Evolutionary conservation across 202 grass and related monocot genomes (phyloP).

Genomic region (Saccharum hybrid): DNA sequence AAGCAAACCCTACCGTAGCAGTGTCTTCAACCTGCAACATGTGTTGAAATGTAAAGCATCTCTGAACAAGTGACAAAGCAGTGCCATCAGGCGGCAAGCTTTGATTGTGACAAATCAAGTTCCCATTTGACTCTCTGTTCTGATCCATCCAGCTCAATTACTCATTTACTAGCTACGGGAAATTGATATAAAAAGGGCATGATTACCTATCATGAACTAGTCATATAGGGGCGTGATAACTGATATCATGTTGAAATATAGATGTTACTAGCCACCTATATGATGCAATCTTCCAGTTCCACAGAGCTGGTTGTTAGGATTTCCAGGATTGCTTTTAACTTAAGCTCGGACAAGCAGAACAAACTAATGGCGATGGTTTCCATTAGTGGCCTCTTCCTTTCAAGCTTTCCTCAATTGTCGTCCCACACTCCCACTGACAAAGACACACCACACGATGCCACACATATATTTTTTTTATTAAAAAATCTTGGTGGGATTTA

Average conservation of each 20-base stretch:
- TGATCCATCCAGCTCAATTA: background rate
- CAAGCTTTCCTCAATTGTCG: slow-evolving; percentile 40
- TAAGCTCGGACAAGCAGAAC: slow-evolving; percentile 62
- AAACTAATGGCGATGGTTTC: slow-evolving; percentile 54
- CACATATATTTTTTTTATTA: background rate
- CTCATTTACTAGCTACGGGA: background rate
- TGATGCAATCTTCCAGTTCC: slow-evolving; percentile 41
- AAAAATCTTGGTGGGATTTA: slow-evolving; percentile 8
- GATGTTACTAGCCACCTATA: slow-evolving; percentile 40
- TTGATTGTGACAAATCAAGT: slow-evolving; percentile 30
- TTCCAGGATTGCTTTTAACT: slow-evolving; percentile 57
- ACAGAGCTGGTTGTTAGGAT: slow-evolving; percentile 47
- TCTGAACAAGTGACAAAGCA: background rate
- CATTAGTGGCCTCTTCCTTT: slow-evolving; percentile 42
- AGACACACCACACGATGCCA: slow-evolving; percentile 30
- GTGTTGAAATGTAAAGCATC: slow-evolving; percentile 15
- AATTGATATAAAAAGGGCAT: slow-evolving; percentile 4
- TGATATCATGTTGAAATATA: slow-evolving; percentile 25
- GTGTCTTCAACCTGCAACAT: slow-evolving; percentile 5
- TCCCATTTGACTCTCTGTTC: background rate
- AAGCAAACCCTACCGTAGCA: background rate
- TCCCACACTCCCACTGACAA: slow-evolving; percentile 10
- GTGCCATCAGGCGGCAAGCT: background rate
- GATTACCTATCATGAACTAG: background rate
- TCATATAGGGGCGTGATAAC: slow-evolving; percentile 15